Percentiles rank a stretch among this genome's conserved stretches.
These are phyloP conservation scores for Coniochaeta prunicola DNA, from an alignment of 2,329 filamentous ascomycete species.

Conservation along the genomic window DNA sequence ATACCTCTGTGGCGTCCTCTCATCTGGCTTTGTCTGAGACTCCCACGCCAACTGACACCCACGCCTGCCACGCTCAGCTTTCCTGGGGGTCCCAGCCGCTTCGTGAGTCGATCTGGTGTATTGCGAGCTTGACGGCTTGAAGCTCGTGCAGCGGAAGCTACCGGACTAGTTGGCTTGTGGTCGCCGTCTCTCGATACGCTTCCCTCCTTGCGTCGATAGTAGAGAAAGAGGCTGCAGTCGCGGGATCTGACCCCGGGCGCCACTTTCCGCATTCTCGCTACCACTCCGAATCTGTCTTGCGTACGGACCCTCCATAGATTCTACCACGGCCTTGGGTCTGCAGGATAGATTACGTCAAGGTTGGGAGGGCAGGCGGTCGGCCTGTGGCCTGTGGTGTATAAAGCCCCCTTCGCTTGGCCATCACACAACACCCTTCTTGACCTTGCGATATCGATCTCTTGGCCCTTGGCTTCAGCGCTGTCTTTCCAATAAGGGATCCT, in stretches of 20 bases:
- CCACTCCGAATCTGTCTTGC: not conserved
- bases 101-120: not conserved
- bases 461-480: not conserved
- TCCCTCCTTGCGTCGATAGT: not conserved
- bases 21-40: not conserved
- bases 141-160: not conserved
- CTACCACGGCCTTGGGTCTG: slow-evolving; percentile 1
- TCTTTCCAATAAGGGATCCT: not conserved
- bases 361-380: not conserved
- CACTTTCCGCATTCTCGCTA: not conserved
- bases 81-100: not conserved
- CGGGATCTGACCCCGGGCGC: not conserved
- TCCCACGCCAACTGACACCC: not conserved
- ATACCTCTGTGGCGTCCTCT: not conserved
- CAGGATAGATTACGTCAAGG: not conserved
- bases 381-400: not conserved
- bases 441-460: not conserved
- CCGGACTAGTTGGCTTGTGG: not conserved
- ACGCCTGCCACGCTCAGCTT: not conserved
- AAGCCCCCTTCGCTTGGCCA: slow-evolving; percentile 1
- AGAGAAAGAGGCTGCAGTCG: not conserved
- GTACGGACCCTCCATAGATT: not conserved
- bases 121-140: not conserved
- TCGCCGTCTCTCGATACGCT: not conserved
- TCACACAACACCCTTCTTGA: not conserved